Conservation (phyloP, 176 grass and related monocot genomes). For the Leersia perrieri region DNA sequence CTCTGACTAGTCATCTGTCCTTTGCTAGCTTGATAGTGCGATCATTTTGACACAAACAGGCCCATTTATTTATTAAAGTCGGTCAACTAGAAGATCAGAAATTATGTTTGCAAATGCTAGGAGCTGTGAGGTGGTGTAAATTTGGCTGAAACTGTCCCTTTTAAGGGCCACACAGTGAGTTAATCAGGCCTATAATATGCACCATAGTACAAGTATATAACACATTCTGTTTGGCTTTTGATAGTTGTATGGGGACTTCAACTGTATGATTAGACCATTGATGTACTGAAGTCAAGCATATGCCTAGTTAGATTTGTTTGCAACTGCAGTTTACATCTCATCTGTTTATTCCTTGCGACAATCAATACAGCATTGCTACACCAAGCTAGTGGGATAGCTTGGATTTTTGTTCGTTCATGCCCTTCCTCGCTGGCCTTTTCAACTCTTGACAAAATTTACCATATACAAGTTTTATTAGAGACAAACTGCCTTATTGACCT, state of each 20-base stretch:
- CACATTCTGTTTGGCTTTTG: background rate
- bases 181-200: background rate
- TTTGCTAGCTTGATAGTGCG: background rate
- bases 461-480: constrained; percentile 8
- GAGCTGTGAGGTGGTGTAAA: background rate
- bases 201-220: too few relatives aligned
- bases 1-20: too few relatives aligned
- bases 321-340: background rate
- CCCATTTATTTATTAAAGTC: background rate
- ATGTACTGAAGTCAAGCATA: background rate
- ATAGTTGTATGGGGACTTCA: background rate
- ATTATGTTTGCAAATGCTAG: background rate
- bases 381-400: background rate
- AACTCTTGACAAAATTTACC: background rate
- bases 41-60: background rate
- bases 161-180: background rate
- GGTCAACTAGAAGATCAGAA: background rate
- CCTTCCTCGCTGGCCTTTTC: background rate
- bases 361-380: background rate
- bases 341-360: constrained; percentile 21
- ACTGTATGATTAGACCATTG: background rate
- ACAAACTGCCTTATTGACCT: constrained; percentile 9
- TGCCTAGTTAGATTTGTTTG: background rate
- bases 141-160: background rate
- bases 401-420: background rate